Evolutionary conservation across 352 stramenopile genomes (phyloP).

Genomic region (Pythium rhizo-oryzae): DNA sequence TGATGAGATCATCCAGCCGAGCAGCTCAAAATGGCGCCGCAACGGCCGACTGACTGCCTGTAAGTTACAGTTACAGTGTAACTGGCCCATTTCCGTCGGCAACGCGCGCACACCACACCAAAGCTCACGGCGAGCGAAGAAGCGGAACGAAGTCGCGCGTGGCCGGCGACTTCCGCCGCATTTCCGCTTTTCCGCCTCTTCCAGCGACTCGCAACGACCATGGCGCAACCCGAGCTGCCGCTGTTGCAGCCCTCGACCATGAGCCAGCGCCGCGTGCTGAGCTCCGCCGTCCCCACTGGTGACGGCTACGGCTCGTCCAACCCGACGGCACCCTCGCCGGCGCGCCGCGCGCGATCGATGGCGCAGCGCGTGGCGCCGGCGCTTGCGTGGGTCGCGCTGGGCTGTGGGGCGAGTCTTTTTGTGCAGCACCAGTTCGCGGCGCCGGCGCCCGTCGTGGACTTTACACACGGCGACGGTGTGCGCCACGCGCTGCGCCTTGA

Average conservation of each 20-base stretch:
- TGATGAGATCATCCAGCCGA: background rate
- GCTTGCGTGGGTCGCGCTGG: slow-evolving; percentile 55
- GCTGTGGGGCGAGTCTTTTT: slow-evolving; percentile 47
- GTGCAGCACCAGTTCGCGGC: slow-evolving; percentile 12
- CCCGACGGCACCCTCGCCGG: slow-evolving; percentile 33
- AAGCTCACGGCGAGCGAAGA: slow-evolving; percentile 18
- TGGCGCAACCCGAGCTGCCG: slow-evolving; percentile 39
- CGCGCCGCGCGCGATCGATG: slow-evolving; percentile 20
- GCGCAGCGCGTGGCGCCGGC: slow-evolving; percentile 35
- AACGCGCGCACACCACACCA: slow-evolving; percentile 18
- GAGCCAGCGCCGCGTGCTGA: slow-evolving; percentile 23
- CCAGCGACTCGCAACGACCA: slow-evolving; percentile 19
- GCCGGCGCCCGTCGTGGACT: slow-evolving; percentile 36
- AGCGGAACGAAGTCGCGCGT: slow-evolving; percentile 16
- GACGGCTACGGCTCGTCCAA: slow-evolving; percentile 19
- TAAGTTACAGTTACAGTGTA: background rate
- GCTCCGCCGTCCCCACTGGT: background rate
- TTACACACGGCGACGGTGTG: slow-evolving; percentile 41
- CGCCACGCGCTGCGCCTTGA: slow-evolving; percentile 58
- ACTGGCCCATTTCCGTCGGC: background rate
- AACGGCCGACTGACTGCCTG: background rate
- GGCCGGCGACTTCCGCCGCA: background rate
- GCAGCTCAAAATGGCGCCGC: background rate
- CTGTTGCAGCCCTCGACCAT: slow-evolving; percentile 33
- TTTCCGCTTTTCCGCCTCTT: background rate